These are phyloP conservation scores for Aphanomyces stellatus DNA, from an alignment of 352 stramenopile species.

Conservation along the genomic window DNA sequence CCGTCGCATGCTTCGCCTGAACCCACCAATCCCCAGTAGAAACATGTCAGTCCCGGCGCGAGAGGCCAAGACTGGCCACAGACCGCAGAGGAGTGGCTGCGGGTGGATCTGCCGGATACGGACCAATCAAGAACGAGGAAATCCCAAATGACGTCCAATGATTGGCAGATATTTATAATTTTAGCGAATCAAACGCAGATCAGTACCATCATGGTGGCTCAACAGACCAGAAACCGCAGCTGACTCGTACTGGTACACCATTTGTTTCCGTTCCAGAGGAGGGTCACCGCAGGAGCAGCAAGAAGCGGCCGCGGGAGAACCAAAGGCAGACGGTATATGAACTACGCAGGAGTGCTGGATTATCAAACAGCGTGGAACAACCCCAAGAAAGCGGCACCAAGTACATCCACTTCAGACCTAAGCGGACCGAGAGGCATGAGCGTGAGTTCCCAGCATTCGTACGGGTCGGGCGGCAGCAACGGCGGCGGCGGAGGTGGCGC, in stretches of 20 bases:
- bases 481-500: neutral
- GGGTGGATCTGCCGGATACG: too few species aligned
- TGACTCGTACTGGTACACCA: neutral
- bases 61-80: too few species aligned
- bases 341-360: constrained; percentile 16
- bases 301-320: too few species aligned
- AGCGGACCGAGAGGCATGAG: neutral
- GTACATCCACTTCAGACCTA: neutral
- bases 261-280: neutral
- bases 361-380: constrained; percentile 1
- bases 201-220: too few species aligned
- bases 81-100: too few species aligned
- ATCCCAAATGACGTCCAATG: too few species aligned
- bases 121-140: too few species aligned
- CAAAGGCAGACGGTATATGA: neutral
- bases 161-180: neutral
- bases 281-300: neutral
- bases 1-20: too few species aligned
- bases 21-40: too few species aligned
- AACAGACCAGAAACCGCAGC: neutral
- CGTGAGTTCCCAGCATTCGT: constrained; percentile 13
- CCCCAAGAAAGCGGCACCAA: neutral
- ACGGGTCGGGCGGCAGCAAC: neutral
- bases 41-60: too few species aligned
- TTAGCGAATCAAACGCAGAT: neutral